Evolutionary conservation across 352 stramenopile genomes (phyloP).

Genomic region (Pythium aphanidermatum): DNA sequence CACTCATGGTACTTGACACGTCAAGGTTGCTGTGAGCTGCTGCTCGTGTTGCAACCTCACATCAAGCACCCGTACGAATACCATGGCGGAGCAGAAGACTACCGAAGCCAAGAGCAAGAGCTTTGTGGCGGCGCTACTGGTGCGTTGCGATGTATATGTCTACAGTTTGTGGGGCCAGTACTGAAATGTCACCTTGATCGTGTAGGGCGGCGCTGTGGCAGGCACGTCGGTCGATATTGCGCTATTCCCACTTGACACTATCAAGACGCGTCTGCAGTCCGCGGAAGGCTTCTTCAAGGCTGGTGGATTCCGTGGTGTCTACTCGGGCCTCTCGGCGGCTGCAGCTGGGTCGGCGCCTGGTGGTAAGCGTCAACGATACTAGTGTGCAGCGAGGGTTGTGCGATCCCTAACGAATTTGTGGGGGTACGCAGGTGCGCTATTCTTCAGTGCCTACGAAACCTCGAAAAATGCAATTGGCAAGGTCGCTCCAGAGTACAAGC

Average conservation of each 20-base stretch:
- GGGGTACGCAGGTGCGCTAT: conserved; percentile 75
- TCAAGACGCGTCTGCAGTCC: conserved; percentile 98
- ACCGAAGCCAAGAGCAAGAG: conserved; percentile 37
- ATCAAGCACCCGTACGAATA: conserved; percentile 9
- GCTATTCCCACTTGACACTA: conserved; percentile 98
- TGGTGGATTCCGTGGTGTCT: conserved; percentile 94
- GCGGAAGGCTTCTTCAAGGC: conserved; percentile 96
- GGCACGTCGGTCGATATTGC: conserved; percentile 97
- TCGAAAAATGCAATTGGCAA: conserved; percentile 73
- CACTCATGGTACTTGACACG: conserved; percentile 7
- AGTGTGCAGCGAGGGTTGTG: too few species aligned
- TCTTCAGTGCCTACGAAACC: conserved; percentile 90
- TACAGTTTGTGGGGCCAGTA: not conserved
- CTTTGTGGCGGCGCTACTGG: conserved; percentile 63
- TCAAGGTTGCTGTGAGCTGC: too few species aligned
- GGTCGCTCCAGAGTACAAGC: conserved; percentile 51
- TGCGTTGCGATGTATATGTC: conserved; percentile 10
- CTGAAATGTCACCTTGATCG: conserved; percentile 1
- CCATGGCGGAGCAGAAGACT: conserved; percentile 18
- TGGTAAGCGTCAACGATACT: too few species aligned
- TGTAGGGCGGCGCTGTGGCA: conserved; percentile 89
- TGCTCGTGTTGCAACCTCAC: conserved; percentile 7
- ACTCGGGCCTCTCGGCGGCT: conserved; percentile 88
- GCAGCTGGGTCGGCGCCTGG: conserved; percentile 89
- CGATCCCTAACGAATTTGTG: not conserved